A percentile compares a stretch with the other conserved stretches of the same genome.
Conservation (phyloP, 306 rosid genomes). For the Gastrolobium bilobum region DNA sequence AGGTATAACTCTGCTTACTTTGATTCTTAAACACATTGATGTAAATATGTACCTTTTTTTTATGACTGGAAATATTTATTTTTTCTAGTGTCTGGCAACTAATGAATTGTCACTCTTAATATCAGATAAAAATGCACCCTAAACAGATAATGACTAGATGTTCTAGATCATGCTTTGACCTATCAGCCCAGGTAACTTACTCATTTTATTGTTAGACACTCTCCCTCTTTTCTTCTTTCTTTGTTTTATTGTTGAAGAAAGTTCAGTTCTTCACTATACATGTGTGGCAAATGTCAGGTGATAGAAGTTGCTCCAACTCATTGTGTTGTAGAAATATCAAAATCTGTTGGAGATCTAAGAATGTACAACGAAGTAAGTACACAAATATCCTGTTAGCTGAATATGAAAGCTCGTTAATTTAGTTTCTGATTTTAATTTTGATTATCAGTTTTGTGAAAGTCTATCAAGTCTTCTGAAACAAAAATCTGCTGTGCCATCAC, state of each 20-base stretch:
- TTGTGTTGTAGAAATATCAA: constrained; percentile 81
- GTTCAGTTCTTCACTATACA: constrained; percentile 21
- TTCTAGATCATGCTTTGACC: constrained; percentile 65
- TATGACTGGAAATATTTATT: not conserved
- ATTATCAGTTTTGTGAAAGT: constrained; percentile 77
- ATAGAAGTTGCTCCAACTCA: constrained; percentile 81
- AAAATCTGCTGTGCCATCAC: constrained; percentile 52
- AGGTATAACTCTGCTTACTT: constrained; percentile 49
- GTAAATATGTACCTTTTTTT: not conserved
- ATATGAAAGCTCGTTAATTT: constrained; percentile 25
- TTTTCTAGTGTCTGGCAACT: constrained; percentile 13
- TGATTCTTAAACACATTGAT: not conserved
- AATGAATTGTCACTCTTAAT: constrained; percentile 20
- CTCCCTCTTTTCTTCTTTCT: not conserved
- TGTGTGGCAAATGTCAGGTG: constrained; percentile 63
- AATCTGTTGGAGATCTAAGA: constrained; percentile 74
- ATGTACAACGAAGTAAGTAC: constrained; percentile 62
- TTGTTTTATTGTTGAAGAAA: not conserved
- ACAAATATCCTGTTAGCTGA: not conserved
- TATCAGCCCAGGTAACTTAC: constrained; percentile 75
- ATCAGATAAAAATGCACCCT: constrained; percentile 73
- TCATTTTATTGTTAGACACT: constrained; percentile 23
- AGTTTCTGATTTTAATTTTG: constrained; percentile 44
- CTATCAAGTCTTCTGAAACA: constrained; percentile 65
- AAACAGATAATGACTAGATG: constrained; percentile 66